phyloP scores from a whole-genome alignment of 108 stramenopile genomes.

The Cyclotella baltica region DNA sequence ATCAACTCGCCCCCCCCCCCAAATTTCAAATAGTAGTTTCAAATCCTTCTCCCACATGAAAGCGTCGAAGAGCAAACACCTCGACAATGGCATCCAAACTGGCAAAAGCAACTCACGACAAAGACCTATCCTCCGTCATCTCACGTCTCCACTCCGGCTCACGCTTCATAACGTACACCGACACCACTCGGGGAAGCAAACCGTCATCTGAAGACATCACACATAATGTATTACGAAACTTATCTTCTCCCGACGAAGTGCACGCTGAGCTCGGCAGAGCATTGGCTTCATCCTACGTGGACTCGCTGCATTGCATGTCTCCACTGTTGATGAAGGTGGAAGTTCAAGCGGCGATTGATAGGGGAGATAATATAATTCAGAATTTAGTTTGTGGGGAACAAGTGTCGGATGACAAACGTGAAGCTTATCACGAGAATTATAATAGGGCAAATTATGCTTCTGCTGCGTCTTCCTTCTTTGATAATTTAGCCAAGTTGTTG shows the following conservation, averaged over 20 bases:
- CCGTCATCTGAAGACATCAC: background rate
- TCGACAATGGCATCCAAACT: background rate
- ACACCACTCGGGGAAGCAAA: background rate
- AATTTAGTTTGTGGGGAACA: constrained; percentile 34
- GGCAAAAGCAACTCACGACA: background rate
- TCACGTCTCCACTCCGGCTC: constrained; percentile 7
- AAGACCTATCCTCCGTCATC: too few species aligned
- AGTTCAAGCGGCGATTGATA: constrained; percentile 10
- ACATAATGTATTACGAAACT: constrained; percentile 22
- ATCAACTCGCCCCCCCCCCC: too few species aligned
- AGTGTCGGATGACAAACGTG: background rate
- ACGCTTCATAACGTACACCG: background rate
- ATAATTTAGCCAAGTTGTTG: background rate
- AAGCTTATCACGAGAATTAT: background rate
- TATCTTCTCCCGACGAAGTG: constrained; percentile 37
- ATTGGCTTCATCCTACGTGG: constrained; percentile 36
- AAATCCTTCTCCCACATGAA: too few species aligned
- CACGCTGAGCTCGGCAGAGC: constrained; percentile 38
- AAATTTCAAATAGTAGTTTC: too few species aligned
- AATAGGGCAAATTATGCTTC: constrained; percentile 33
- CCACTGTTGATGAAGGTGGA: background rate
- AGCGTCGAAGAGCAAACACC: too few species aligned
- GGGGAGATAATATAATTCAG: constrained; percentile 22
- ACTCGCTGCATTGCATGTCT: constrained; percentile 8
- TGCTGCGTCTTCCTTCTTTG: constrained; percentile 35